Evolutionary conservation across 306 rosid species (phyloP).

Genomic region (Cucumis cinereus): DNA sequence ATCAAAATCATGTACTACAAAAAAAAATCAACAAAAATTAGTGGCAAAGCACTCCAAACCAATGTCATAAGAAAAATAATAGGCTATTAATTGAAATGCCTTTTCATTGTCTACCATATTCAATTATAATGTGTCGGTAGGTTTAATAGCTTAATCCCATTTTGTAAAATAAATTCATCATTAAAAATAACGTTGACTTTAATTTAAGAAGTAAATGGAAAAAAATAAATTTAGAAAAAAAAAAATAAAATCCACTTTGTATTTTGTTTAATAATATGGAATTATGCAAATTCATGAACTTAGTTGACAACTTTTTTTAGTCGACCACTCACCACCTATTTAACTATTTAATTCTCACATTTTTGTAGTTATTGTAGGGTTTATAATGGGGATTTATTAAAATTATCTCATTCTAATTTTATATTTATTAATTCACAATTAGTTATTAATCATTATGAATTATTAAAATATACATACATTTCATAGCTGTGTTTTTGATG

Average conservation of each 20-base stretch:
- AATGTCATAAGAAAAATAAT: background rate
- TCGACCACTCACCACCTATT: background rate
- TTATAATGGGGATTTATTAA: constrained; percentile 3
- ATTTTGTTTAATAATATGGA: background rate
- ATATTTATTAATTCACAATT: background rate
- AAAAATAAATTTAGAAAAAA: background rate
- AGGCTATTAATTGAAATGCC: background rate
- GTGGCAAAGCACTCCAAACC: background rate
- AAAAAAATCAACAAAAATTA: background rate
- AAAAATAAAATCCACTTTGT: background rate
- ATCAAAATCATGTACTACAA: background rate
- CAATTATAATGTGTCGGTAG: background rate
- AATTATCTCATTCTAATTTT: background rate
- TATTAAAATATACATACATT: background rate
- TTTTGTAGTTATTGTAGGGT: background rate
- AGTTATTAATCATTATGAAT: background rate
- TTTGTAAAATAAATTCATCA: background rate
- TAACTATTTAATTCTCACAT: background rate
- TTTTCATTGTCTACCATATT: background rate
- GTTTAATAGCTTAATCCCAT: background rate
- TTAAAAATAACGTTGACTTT: background rate
- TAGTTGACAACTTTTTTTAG: background rate
- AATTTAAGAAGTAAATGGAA: background rate
- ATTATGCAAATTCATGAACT: constrained; percentile 3
- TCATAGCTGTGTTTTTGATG: background rate